These are phyloP conservation scores for Mycosphaerelloides madeirae DNA, from an alignment of 2,329 filamentous ascomycete species.

Conservation along the genomic window DNA sequence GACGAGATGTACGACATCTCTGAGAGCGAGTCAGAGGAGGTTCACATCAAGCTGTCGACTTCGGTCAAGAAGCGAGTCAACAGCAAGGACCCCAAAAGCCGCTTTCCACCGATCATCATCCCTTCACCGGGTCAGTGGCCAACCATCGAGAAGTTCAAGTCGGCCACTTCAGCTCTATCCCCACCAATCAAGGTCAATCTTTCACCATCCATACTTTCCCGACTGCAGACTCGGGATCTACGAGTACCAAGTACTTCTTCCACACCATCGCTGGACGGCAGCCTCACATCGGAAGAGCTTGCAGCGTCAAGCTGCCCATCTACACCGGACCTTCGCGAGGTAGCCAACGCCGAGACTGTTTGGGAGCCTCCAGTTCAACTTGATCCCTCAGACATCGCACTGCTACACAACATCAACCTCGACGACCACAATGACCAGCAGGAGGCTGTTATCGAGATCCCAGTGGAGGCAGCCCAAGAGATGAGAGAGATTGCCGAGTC, in stretches of 20 bases:
- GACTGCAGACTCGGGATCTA: conserved; percentile 56
- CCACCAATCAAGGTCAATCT: conserved; percentile 42
- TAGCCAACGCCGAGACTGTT: conserved; percentile 53
- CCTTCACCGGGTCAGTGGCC: conserved; percentile 55
- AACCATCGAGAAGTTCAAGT: conserved; percentile 51
- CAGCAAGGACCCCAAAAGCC: conserved; percentile 32
- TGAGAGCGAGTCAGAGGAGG: conserved; percentile 63
- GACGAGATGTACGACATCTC: conserved; percentile 85
- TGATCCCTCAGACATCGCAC: conserved; percentile 74
- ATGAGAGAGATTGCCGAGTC: conserved; percentile 58
- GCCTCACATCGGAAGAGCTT: conserved; percentile 80
- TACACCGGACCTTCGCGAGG: conserved; percentile 64
- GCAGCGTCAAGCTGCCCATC: conserved; percentile 77
- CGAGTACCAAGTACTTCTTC: conserved; percentile 70
- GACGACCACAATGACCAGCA: conserved; percentile 34
- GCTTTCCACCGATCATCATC: conserved; percentile 57
- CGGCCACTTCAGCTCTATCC: conserved; percentile 38
- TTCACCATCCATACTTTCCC: conserved; percentile 54
- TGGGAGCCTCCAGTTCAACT: conserved; percentile 61
- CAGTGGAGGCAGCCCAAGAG: conserved; percentile 47
- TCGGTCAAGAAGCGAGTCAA: conserved; percentile 43
- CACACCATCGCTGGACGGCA: conserved; percentile 85
- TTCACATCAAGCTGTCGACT: conserved; percentile 50
- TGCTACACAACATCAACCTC: conserved; percentile 67
- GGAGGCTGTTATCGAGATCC: conserved; percentile 38